Conservation (phyloP, 2,329 filamentous ascomycete genomes). For the Alternaria alternata region DNA sequence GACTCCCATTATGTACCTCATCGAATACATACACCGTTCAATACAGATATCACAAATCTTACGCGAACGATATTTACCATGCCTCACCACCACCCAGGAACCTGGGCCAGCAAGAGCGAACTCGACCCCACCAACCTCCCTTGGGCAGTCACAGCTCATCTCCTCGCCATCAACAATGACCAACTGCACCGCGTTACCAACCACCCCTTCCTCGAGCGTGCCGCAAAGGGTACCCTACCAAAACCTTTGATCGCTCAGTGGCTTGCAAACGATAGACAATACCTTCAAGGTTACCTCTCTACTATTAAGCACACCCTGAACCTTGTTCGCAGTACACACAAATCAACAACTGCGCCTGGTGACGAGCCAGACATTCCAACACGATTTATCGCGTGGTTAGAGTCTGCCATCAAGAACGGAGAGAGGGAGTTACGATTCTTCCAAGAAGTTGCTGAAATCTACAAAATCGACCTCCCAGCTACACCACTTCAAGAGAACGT, state of each 20-base stretch:
- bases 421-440: constrained; percentile 43
- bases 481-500: constrained; percentile 18
- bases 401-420: constrained; percentile 43
- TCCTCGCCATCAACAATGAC: constrained; percentile 35
- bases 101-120: constrained; percentile 20
- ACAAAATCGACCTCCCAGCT: constrained; percentile 32
- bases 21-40: constrained; percentile 25
- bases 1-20: constrained; percentile 19
- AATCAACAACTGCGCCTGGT: constrained; percentile 21
- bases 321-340: constrained; percentile 22
- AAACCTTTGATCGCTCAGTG: constrained; percentile 43
- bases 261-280: constrained; percentile 47
- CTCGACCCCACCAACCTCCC: constrained; percentile 31
- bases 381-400: constrained; percentile 41
- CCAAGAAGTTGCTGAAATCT: constrained; percentile 40
- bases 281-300: constrained; percentile 44
- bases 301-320: constrained; percentile 35
- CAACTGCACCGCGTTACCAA: constrained; percentile 43
- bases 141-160: constrained; percentile 42
- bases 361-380: constrained; percentile 29
- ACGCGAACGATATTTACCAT: constrained; percentile 20
- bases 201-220: constrained; percentile 40
- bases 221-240: constrained; percentile 42
- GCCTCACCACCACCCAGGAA: constrained; percentile 31
- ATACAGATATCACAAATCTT: constrained; percentile 24